A percentile compares a stretch with the other conserved stretches of the same genome.
These are phyloP conservation scores for Talaromyces thailandensis DNA, from an alignment of 495 filamentous ascomycete genomes.

Conservation along the genomic window DNA sequence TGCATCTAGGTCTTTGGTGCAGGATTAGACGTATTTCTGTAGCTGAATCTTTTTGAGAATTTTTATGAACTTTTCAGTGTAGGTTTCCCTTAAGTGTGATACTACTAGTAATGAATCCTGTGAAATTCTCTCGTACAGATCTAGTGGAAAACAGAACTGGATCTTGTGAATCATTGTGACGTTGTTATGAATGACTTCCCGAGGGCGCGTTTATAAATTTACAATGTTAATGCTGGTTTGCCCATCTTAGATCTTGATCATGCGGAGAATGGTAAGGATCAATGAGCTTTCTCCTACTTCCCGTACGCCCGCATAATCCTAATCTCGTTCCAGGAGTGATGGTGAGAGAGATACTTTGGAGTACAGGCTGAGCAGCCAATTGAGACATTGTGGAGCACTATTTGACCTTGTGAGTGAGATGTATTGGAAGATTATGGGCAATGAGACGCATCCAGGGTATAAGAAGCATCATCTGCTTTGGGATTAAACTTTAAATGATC, in stretches of 20 bases:
- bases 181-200: slow-evolving; percentile 79
- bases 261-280: slow-evolving; percentile 21
- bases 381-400: slow-evolving; percentile 20
- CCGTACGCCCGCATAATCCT: slow-evolving; percentile 16
- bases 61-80: slow-evolving; percentile 55
- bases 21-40: slow-evolving; percentile 30
- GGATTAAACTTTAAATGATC: not conserved
- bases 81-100: slow-evolving; percentile 19
- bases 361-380: slow-evolving; percentile 35
- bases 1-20: slow-evolving; percentile 31
- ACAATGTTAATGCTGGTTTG: slow-evolving; percentile 84
- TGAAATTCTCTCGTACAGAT: slow-evolving; percentile 81
- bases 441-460: not conserved
- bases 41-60: slow-evolving; percentile 71
- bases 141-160: slow-evolving; percentile 91
- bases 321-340: slow-evolving; percentile 20
- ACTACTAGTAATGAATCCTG: slow-evolving; percentile 74
- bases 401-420: not conserved
- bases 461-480: slow-evolving; percentile 3
- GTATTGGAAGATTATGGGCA: slow-evolving; percentile 1
- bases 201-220: slow-evolving; percentile 77
- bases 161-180: slow-evolving; percentile 96
- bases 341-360: slow-evolving; percentile 21
- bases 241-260: slow-evolving; percentile 32
- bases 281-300: slow-evolving; percentile 34